Base-by-base conservation (phyloP, 805 yeast genomes). In the Metschnikowia koreensis region DNA sequence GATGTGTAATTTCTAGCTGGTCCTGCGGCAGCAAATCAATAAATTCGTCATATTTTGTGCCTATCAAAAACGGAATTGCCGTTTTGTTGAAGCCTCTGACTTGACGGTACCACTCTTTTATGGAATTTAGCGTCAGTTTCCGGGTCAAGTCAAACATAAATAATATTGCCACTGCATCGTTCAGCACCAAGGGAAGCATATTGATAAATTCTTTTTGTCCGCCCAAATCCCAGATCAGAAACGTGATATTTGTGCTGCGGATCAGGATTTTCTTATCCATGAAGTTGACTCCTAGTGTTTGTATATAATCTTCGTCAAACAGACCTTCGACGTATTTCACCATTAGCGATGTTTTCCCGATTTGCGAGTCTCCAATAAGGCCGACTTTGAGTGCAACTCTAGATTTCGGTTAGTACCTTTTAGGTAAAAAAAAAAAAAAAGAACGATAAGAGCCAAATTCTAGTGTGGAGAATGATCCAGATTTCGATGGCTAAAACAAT, bases 261-360 rank as follows among this genome's bases (percentile, higher is more conserved):
- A 93, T 85, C 53, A 83, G 85, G 29, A 93, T 88, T 53, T 87
- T 84, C 61, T 91, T 86, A 66, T 94, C 97, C 89, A 94, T 86
- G 68, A 89, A 92, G 65, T 93, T 93, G 50, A 94, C 97, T 6
- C 99, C 99, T 47, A 90, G 73, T 0, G 99, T 93, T 68, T 91
- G 97, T 46, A 92, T 89, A 65, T 93, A 93, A 54, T 86, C 90
- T 63, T 89, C 94, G 65, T 91, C 96, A 66, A 88, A 93, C 34
- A 88, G 82, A 49, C 96, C 96, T 64, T 93, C 97, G n/a, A 93
- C 97, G 66, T 92, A 93, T 65, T 93, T 91, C 26, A 92, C 97
- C 98, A 93, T 92, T 52, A 93, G 71, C 6, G 97, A 89, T 0
- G 99, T 93, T 65, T 93, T 93, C 6, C 99, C 99, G 6, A 92